Base-by-base conservation (phyloP, 768 basidiomycete genomes). In the Leccinum sublutescens region DNA sequence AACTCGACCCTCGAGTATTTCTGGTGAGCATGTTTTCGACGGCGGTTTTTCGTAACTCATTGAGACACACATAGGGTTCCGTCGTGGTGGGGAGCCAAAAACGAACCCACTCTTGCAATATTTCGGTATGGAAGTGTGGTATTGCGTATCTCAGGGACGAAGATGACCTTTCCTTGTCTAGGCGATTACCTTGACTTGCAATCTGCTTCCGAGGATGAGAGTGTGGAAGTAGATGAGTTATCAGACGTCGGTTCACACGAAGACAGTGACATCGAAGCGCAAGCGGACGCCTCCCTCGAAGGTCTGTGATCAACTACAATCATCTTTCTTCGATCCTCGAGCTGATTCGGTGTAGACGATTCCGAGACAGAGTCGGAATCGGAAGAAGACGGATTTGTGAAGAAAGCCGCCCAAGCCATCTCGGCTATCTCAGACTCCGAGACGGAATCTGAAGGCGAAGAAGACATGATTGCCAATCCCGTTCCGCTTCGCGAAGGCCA, bases 351-450 rank as follows among this genome's bases (percentile, higher is more conserved):
- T 7, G 11, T n/a, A 66, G 75, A 76, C 33, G 77, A 76, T 54
- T 80, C 81, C 1, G 78, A 72, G 19, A 81, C 82, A 15, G 80
- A 87, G 63, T 71, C 82, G 5, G 79, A 79, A 55, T 75, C 78
- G 34, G 77, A 77, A 19, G 64, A 61, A 12, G 72, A 62, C 19
- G 45, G 50, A 33, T 33, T 54, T 23, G 17, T 52, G 17, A 61
- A 64, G 19, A 61, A 64, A 53, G 40, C 54, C 15, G 43, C 62
- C 1, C 56, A 34, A 51, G 31, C 45, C 27, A 55, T 57, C 48
- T 61, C 55, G 14, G 52, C 52, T 56, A 25, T 31, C 7, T 65
- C 62, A 29, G 62, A 68, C 45, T 80, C 80, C 10, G 74, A 72
- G 53, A 82, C 82, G 11, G 81, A 84, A 62, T 74, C 78, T 17